Evolutionary conservation across 75 land plant species (phyloP), one percentile per base, ranked within the genome.

Genomic region (Cryptomeria japonica): DNA sequence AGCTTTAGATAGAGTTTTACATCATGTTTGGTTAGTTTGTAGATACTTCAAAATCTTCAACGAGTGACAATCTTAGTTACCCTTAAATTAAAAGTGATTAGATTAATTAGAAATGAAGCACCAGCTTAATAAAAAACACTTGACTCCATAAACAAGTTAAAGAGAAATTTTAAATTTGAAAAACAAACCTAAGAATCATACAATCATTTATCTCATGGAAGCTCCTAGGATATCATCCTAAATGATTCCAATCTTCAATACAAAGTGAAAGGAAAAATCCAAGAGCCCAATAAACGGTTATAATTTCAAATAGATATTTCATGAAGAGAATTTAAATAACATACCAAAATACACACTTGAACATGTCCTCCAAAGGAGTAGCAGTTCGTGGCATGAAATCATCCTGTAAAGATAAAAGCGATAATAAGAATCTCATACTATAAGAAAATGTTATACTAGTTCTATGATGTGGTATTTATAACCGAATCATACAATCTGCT

Each of bases 351-450:
- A 96, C 88, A 36, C 93, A 92, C 87, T 91, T 94, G 92, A 92
- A 96, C 42, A 95, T 92, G 84, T 93, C 93, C 87, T 96, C 94
- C 87, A 96, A 83, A 13, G 96, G 95, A 64, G 96, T 95, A 56
- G 96, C 95, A 46, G 98, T 95, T 64, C 99, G 95, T 53, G 99
- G 98, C 83, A 98, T 88, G 87, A 98, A 98, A 89, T 98, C 99
- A 92, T 98, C 99, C 99, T 98, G 96, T 39, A 86, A 84, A 85
- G 87, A 34, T 28, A 18, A 76, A 87, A 22, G n/a, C 41, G 32
- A 25, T 10, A 86, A 80, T 25, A 44, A 4, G 31, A 77, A 80
- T 89, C 28, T 84, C 80, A 36, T 36, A 4, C 39, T 55, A 68
- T 44, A 34, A 86, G 34, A 86, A 68, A 36, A 61, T 58, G 13